Evolutionary conservation across 1,139 yeast genomes (phyloP).

Genomic region (Saccharomyces hybrid): DNA sequence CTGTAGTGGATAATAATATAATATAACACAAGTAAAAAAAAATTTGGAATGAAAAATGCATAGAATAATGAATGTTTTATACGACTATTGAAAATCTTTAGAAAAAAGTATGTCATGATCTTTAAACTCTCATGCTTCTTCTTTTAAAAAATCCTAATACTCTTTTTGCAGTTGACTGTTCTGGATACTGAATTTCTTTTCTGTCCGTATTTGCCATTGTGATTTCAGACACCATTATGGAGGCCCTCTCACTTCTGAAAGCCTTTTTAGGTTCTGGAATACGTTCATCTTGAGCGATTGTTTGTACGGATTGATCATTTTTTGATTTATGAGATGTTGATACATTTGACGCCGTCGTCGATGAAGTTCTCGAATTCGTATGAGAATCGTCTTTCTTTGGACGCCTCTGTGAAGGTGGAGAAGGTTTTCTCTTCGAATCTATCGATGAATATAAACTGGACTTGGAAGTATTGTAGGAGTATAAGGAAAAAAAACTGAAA

Average conservation of each 20-base stretch:
- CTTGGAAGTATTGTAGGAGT: conserved; percentile 12
- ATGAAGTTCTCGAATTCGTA: not conserved
- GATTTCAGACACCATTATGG: conserved; percentile 16
- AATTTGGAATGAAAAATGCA: not conserved
- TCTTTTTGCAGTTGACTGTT: conserved; percentile 63
- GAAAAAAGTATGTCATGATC: not conserved
- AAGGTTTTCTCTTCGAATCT: conserved; percentile 2
- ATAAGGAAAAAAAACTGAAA: conserved; percentile 19
- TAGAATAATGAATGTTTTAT: not conserved
- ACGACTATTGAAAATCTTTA: too few relatives aligned
- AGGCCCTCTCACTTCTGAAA: conserved; percentile 11
- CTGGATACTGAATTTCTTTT: conserved; percentile 9
- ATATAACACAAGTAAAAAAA: not conserved
- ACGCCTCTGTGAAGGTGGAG: not conserved
- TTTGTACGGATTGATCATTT: not conserved
- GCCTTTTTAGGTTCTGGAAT: not conserved
- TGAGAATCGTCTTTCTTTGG: not conserved
- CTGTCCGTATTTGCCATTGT: not conserved
- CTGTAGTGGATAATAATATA: not conserved
- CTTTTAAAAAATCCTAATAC: conserved; percentile 78
- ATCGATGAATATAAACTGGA: conserved; percentile 7
- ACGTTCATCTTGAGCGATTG: not conserved
- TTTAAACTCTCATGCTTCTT: conserved; percentile 44
- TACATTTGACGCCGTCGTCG: not conserved
- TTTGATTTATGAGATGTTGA: not conserved